Evolutionary conservation across 2,329 filamentous ascomycete genomes (phyloP), one percentile per base, ranked within the genome.

Genomic region (Neofusicoccum sp.): DNA sequence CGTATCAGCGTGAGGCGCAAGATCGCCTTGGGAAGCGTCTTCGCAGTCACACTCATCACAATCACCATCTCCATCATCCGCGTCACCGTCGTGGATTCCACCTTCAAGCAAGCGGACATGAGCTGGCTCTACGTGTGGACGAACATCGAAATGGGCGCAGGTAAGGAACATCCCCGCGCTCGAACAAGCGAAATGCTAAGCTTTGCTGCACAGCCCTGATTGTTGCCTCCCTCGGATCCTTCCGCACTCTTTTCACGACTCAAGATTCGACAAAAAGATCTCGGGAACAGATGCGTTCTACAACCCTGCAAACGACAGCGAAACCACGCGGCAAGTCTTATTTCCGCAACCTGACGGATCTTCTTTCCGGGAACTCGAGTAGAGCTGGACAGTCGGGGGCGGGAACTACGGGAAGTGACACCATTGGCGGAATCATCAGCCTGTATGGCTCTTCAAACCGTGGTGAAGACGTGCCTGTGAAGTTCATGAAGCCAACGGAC

Each of bases 61-160:
- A 47, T 61, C 31, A 33, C 40, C 26, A 40, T 62, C 30, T n/a
- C 61, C n/a, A 62, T 62, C 30, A 45, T 54, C n/a, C 61, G 61
- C 14, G 61, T 60, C 16, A n/a, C 49, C 6, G 36, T 62, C 26
- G 34, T 62, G 9, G 41, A 28, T 14, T 24, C 33, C 12, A n/a
- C 34, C 9, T 8, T 28, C 8, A 28, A 36, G 8, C 48, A 58
- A 28, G 40, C 41, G 1, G 64, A 64, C 34, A 51, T 36, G 16
- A 63, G 57, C 26, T 63, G 63, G 64, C 24, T 61, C 1, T 64
- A 64, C 44, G 38, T 61, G 43, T 65, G 64, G 64, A 63, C 36
- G 38, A 36, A 49, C 12, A 61, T 64, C 20, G 64, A 64, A n/a
- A 30, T 30, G 2, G 48, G 7, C 28, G 36, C 59, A 16, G 64